phyloP scores from a whole-genome alignment of 768 basidiomycete genomes.

The Tylopilus vinaceipallidus region DNA sequence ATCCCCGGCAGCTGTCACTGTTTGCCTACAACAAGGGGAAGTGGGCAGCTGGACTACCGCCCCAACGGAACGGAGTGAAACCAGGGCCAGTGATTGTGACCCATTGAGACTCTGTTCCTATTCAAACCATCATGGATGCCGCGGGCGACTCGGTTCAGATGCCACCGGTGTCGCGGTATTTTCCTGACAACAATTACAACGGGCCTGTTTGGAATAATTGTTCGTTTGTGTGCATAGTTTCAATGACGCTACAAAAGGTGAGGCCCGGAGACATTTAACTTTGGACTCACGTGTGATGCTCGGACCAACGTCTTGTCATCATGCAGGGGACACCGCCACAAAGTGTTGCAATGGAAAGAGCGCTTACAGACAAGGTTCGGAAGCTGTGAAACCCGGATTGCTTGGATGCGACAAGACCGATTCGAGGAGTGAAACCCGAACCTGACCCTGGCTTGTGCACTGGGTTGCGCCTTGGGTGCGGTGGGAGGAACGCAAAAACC shows the following conservation, averaged over 20 bases:
- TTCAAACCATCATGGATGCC: constrained; percentile 1
- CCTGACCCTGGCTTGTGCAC: constrained; percentile 9
- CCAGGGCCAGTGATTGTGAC: constrained; percentile 12
- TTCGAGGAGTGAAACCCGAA: constrained; percentile 13
- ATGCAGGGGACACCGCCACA: constrained; percentile 11
- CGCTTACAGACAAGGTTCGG: too few relatives aligned
- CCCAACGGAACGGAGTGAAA: constrained; percentile 11
- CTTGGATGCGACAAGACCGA: constrained; percentile 7
- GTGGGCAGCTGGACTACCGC: neutral
- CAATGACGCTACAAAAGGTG: constrained; percentile 14
- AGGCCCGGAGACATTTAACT: constrained; percentile 16
- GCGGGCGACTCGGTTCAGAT: neutral
- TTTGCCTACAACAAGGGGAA: constrained; percentile 8
- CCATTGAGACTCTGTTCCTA: neutral
- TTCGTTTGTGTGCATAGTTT: neutral
- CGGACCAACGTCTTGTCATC: constrained; percentile 1
- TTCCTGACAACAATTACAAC: constrained; percentile 6
- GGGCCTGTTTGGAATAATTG: constrained; percentile 4
- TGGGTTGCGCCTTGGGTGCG: constrained; percentile 7
- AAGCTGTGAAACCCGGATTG: constrained; percentile 11
- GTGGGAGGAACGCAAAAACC: constrained; percentile 24
- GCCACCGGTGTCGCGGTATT: constrained; percentile 1
- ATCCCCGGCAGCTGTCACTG: neutral
- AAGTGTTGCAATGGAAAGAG: too few relatives aligned
- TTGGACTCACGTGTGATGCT: constrained; percentile 1